phyloP scores from a whole-genome alignment of 768 basidiomycete species.

The Lanmaoa rubissima region DNA sequence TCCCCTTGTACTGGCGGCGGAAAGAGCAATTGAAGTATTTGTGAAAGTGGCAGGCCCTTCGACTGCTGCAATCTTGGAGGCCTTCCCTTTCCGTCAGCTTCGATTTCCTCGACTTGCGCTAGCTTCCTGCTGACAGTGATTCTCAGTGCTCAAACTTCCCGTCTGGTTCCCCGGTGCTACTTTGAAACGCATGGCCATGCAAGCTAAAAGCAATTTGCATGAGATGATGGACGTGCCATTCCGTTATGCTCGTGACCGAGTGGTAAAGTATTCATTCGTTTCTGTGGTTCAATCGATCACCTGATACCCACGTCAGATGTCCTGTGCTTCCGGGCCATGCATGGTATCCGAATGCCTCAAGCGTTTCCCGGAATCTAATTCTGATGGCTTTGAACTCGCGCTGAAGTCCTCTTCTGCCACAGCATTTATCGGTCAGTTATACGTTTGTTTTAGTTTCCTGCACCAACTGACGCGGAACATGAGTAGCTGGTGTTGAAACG shows the following conservation, averaged over 20 bases:
- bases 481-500: slow-evolving; percentile 31
- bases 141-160: slow-evolving; percentile 29
- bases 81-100: slow-evolving; percentile 33
- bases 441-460: background rate
- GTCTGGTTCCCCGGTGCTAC: slow-evolving; percentile 38
- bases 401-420: slow-evolving; percentile 33
- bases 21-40: slow-evolving; percentile 28
- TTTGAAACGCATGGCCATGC: slow-evolving; percentile 29
- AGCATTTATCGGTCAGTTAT: slow-evolving; percentile 31
- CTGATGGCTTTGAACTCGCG: slow-evolving; percentile 26
- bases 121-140: slow-evolving; percentile 13
- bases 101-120: slow-evolving; percentile 1
- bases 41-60: slow-evolving; percentile 24
- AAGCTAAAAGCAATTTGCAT: slow-evolving; percentile 28
- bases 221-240: slow-evolving; percentile 33
- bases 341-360: slow-evolving; percentile 32
- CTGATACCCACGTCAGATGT: slow-evolving; percentile 11
- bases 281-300: background rate
- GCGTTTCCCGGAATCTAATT: slow-evolving; percentile 14
- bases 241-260: slow-evolving; percentile 27
- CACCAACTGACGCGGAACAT: slow-evolving; percentile 1
- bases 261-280: slow-evolving; percentile 11
- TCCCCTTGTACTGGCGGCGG: slow-evolving; percentile 30
- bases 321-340: slow-evolving; percentile 24
- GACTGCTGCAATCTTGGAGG: slow-evolving; percentile 28